Percentiles rank a stretch among this genome's conserved stretches.
phyloP scores from a whole-genome alignment of 1,139 yeast species.

The Yamadazyma dushanensis region DNA sequence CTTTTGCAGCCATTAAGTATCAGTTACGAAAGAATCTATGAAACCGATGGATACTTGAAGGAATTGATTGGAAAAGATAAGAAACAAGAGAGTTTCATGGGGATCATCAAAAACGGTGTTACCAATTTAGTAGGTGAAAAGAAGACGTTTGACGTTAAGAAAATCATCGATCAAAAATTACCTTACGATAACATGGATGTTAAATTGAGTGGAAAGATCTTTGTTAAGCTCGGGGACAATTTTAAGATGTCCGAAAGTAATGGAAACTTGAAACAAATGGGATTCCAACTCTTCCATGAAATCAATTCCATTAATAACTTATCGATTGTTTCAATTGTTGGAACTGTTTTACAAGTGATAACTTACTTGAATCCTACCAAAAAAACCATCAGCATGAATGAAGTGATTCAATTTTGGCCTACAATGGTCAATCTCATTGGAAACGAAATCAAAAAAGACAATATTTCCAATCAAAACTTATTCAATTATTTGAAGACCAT shows the following conservation, averaged over 20 bases:
- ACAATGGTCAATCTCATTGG: slow-evolving; percentile 8
- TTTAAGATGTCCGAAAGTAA: slow-evolving; percentile 24
- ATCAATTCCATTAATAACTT: slow-evolving; percentile 36
- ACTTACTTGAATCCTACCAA: slow-evolving; percentile 20
- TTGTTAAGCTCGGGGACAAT: slow-evolving; percentile 36
- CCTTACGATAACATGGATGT: slow-evolving; percentile 12
- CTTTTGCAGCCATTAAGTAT: slow-evolving; percentile 59
- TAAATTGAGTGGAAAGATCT: slow-evolving; percentile 39
- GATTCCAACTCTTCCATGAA: slow-evolving; percentile 43
- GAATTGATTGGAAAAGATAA: slow-evolving; percentile 64
- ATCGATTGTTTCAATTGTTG: slow-evolving; percentile 42
- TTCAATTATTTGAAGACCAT: slow-evolving; percentile 15
- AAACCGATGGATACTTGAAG: slow-evolving; percentile 60
- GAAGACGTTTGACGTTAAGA: slow-evolving; percentile 16
- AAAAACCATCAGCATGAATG: slow-evolving; percentile 22
- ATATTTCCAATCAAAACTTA: slow-evolving; percentile 9
- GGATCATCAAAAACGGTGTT: slow-evolving; percentile 38
- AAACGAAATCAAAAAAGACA: slow-evolving; percentile 15
- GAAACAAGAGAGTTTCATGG: slow-evolving; percentile 44
- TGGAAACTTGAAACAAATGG: slow-evolving; percentile 42
- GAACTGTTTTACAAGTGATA: slow-evolving; percentile 37
- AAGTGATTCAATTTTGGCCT: slow-evolving; percentile 31
- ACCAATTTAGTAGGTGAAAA: slow-evolving; percentile 22
- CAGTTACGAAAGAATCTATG: slow-evolving; percentile 67
- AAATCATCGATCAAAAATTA: slow-evolving; percentile 12